Percentiles rank a stretch among this genome's conserved stretches.
These are phyloP conservation scores for Nepenthes mirabilis DNA, from an alignment of 148 eudicot species.

Conservation along the genomic window DNA sequence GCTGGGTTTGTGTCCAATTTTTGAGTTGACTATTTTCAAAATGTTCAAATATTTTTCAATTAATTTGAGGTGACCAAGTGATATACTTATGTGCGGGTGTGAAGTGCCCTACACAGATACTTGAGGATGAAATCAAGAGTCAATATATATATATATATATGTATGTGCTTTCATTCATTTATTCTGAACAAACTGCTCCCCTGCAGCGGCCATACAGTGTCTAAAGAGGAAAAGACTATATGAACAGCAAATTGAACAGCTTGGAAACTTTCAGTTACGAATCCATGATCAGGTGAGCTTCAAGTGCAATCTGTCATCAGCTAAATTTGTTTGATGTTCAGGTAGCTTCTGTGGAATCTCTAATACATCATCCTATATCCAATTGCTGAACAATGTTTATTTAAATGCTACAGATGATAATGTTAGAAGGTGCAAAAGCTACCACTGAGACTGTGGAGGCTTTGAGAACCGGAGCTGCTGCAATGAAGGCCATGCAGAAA, in stretches of 20 bases:
- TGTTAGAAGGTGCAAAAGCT: constrained; percentile 55
- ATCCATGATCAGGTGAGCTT: constrained; percentile 42
- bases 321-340: background rate
- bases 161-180: no score
- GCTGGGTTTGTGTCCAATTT: no score
- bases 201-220: constrained; percentile 39
- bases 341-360: constrained; percentile 1
- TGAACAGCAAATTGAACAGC: constrained; percentile 43
- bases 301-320: background rate
- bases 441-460: constrained; percentile 56
- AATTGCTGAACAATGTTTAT: background rate
- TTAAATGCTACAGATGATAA: constrained; percentile 30
- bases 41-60: no score
- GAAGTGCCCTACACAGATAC: no score
- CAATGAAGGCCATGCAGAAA: constrained; percentile 59
- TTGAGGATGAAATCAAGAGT: no score
- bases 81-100: no score
- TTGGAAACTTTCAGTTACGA: constrained; percentile 39
- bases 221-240: constrained; percentile 35
- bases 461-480: constrained; percentile 50
- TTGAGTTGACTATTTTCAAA: no score
- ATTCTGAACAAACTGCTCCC: constrained; percentile 1
- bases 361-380: background rate
- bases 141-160: no score
- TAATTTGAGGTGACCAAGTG: no score